Evolutionary conservation across 148 eudicot genomes (phyloP).

Genomic region (Rhododendron mucronatum): DNA sequence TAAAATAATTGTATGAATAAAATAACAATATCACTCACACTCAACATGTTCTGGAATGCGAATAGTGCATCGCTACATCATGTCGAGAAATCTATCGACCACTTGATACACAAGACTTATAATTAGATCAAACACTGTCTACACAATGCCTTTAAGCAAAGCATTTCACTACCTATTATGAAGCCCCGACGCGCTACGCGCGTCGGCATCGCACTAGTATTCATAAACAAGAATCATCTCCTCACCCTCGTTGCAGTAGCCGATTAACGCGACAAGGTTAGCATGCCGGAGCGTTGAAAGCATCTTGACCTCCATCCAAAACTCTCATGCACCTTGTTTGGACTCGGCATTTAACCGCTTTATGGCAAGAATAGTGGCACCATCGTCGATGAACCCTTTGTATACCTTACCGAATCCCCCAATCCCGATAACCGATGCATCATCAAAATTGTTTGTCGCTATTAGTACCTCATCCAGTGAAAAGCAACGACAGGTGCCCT

Average conservation of each 20-base stretch:
- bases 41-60: no score
- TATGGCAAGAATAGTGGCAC: not conserved
- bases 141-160: no score
- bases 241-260: not conserved
- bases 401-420: constrained; percentile 1
- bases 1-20: no score
- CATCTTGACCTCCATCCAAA: not conserved
- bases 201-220: no score
- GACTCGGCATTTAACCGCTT: constrained; percentile 1
- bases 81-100: no score
- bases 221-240: not conserved
- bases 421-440: not conserved
- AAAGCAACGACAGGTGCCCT: not conserved
- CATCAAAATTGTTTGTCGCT: not conserved
- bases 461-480: not conserved
- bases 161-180: no score
- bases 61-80: no score
- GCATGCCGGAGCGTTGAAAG: not conserved
- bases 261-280: not conserved
- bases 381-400: not conserved
- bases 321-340: not conserved
- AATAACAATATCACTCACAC: no score
- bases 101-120: no score
- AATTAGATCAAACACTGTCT: no score
- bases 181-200: no score